Conservation (phyloP, 129 eudicot genomes). For the Tagetes erecta region DNA sequence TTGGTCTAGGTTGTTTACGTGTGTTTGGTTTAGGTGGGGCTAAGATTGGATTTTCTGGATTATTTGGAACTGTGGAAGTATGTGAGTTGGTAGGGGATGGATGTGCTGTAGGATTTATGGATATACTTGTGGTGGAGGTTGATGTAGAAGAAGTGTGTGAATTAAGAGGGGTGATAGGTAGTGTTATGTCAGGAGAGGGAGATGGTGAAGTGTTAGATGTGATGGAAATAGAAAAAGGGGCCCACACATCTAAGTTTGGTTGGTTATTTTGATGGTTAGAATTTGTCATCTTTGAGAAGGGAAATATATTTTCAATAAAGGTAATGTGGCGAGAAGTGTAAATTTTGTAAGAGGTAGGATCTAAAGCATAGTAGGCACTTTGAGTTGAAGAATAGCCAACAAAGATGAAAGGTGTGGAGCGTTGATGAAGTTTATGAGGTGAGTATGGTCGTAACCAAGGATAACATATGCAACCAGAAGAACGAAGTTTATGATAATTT, state of each 20-base stretch:
- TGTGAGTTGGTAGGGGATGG: background rate
- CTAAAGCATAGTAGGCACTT: background rate
- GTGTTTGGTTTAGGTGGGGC: background rate
- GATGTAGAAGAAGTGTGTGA: background rate
- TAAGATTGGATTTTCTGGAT: background rate
- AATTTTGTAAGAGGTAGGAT: background rate
- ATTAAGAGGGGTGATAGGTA: background rate
- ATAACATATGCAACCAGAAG: conserved; percentile 17
- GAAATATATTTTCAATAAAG: no score
- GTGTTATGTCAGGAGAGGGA: background rate
- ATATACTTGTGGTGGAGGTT: background rate
- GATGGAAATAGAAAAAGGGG: background rate
- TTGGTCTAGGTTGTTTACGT: background rate
- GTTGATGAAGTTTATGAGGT: no score
- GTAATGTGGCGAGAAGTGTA: background rate
- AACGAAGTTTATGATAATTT: conserved; percentile 11
- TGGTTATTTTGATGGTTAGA: background rate
- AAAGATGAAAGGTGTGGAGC: no score
- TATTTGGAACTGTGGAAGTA: background rate
- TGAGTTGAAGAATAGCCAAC: no score
- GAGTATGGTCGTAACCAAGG: background rate
- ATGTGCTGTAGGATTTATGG: background rate
- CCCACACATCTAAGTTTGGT: background rate
- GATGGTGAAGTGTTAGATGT: background rate
- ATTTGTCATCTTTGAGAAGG: background rate